A percentile compares a stretch with the other conserved stretches of the same genome.
These are phyloP conservation scores for Hypoxylon perforatum DNA, from an alignment of 495 filamentous ascomycete genomes.

Conservation along the genomic window DNA sequence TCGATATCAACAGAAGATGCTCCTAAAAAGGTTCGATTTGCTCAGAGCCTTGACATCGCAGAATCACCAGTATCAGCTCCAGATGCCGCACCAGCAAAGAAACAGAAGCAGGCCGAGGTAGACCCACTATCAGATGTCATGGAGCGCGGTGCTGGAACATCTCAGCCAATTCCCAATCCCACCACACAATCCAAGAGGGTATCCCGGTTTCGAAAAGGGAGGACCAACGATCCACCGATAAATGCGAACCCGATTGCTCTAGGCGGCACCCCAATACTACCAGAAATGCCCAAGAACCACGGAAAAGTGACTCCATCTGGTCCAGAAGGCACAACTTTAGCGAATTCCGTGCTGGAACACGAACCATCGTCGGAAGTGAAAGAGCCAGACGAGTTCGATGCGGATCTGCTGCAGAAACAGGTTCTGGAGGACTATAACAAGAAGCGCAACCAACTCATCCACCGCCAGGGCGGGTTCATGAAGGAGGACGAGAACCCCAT, in stretches of 20 bases:
- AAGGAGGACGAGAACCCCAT: constrained; percentile 69
- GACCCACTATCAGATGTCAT: constrained; percentile 63
- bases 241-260: constrained; percentile 15
- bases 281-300: constrained; percentile 32
- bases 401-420: constrained; percentile 75
- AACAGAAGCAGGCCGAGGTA: constrained; percentile 47
- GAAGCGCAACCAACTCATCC: constrained; percentile 80
- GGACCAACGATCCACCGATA: constrained; percentile 22
- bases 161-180: constrained; percentile 51
- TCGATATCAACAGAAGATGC: constrained; percentile 3
- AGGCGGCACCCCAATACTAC: constrained; percentile 25
- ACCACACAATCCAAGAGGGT: constrained; percentile 47
- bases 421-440: constrained; percentile 83
- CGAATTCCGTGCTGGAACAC: constrained; percentile 72
- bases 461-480: constrained; percentile 80
- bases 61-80: constrained; percentile 50
- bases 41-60: constrained; percentile 78
- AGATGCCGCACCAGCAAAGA: constrained; percentile 31
- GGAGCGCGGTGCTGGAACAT: constrained; percentile 52
- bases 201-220: constrained; percentile 60
- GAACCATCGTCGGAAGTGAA: constrained; percentile 50
- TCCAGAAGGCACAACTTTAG: constrained; percentile 67
- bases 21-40: constrained; percentile 84
- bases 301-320: constrained; percentile 55
- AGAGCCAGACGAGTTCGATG: constrained; percentile 79